Percentiles rank a stretch among this genome's conserved stretches.
phyloP scores from a whole-genome alignment of 441 rosid genomes.

The Eutrema salsugineum region DNA sequence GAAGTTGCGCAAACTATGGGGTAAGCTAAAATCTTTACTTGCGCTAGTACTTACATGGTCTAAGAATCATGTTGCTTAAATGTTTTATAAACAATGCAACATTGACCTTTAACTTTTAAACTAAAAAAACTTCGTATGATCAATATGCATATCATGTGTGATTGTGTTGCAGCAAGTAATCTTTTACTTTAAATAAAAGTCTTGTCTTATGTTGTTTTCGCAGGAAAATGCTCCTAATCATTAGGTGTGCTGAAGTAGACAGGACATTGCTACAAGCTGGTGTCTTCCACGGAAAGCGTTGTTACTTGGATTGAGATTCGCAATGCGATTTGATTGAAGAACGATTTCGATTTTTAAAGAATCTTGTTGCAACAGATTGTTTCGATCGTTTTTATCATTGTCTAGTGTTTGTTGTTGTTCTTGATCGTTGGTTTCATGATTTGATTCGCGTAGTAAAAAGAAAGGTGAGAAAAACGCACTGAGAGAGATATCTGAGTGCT shows the following conservation, averaged over 20 bases:
- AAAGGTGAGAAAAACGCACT: neutral
- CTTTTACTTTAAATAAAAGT: neutral
- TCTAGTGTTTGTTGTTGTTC: neutral
- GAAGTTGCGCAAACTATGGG: conserved; percentile 74
- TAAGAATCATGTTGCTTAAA: neutral
- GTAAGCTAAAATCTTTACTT: conserved; percentile 40
- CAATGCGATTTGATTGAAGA: neutral
- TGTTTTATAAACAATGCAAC: neutral
- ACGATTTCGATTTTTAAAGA: neutral
- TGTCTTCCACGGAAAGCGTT: no score
- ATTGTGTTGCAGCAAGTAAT: neutral
- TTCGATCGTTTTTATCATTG: neutral
- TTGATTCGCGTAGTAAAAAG: neutral
- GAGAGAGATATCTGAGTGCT: neutral
- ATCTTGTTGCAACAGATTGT: neutral
- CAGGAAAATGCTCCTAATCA: neutral
- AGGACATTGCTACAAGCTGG: neutral
- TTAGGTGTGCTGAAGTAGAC: conserved; percentile 10
- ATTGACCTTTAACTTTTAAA: neutral
- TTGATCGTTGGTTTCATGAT: neutral
- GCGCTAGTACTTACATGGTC: neutral
- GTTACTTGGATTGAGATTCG: neutral
- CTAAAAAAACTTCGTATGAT: neutral
- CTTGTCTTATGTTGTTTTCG: neutral
- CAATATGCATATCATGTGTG: neutral